Evolutionary conservation across 2,329 filamentous ascomycete genomes (phyloP), one percentile per base, ranked within the genome.

Genomic region (Myriosclerotinia scirpicola): DNA sequence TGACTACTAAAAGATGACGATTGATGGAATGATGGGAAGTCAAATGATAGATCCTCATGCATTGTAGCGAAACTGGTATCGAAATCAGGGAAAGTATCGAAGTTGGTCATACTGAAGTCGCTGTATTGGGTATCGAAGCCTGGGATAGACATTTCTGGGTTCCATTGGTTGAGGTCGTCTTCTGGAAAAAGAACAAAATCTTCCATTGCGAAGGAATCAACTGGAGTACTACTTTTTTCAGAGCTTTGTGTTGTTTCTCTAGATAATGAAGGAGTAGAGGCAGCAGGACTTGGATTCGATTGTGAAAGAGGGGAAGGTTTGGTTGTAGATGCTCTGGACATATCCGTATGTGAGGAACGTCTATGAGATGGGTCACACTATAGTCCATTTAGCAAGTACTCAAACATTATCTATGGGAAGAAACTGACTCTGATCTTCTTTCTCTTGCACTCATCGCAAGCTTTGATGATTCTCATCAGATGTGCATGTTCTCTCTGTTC

Each of bases 401-500:
- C 54, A 14, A 36, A 1, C 2, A 2, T 20, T 12, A 14, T 5
- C 2, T 17, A 26, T 17, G 22, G 22, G 34, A 46, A 17, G 30
- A 34, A 20, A 70, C 73, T 68, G 64, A 75, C 73, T 67, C 85
- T 82, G 52, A 85, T 81, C 82, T 89, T 89, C 82, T 87, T 89
- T 75, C 79, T 81, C 68, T 81, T 80, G 79, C 87, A 89, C 68
- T 80, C 79, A 54, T 87, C 84, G 75, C 87, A 89, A n/a, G 87
- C 87, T 78, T 88, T 88, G 75, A 88, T 85, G 74, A 87, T 86
- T 68, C 87, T 81, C 84, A 89, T 89, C 56, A 88, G 78, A 71
- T 88, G 86, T 7, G 87, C 87, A 73, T 88, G 87, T 64, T 88
- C 86, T 44, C 87, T 82, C 79, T 89, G 86, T 79, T 88, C 86